These are phyloP conservation scores for Cyclotella choctawhatcheeana DNA, from an alignment of 108 stramenopile species.

Conservation along the genomic window DNA sequence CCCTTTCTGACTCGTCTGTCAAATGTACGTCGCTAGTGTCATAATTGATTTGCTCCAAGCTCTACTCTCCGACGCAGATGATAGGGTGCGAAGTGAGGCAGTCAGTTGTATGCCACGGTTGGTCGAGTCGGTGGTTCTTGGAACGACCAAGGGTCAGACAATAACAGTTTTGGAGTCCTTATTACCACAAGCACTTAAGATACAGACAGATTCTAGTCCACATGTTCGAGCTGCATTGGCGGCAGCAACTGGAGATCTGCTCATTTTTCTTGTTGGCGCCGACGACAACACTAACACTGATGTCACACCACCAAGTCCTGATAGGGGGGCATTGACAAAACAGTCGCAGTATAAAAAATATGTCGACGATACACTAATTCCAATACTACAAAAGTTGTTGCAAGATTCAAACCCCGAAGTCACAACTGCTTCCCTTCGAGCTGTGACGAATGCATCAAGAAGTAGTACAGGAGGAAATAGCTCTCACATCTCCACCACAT, in stretches of 20 bases:
- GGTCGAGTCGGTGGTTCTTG: constrained; percentile 58
- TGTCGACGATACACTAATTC: constrained; percentile 86
- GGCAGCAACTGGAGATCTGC: constrained; percentile 81
- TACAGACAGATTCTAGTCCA: constrained; percentile 76
- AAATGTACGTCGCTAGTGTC: no score
- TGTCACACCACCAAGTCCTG: constrained; percentile 43
- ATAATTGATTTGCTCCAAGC: constrained; percentile 89
- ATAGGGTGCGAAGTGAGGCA: constrained; percentile 84
- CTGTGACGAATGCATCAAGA: constrained; percentile 90
- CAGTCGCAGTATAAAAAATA: constrained; percentile 72
- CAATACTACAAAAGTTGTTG: constrained; percentile 81
- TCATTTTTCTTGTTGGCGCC: constrained; percentile 80
- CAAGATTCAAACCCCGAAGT: constrained; percentile 90
- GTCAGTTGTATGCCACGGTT: constrained; percentile 87
- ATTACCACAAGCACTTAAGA: constrained; percentile 76
- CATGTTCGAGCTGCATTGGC: constrained; percentile 80
- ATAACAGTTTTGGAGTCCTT: constrained; percentile 79
- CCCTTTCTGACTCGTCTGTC: no score
- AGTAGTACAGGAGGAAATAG: constrained; percentile 55
- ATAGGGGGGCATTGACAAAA: constrained; percentile 11
- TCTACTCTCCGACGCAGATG: constrained; percentile 79
- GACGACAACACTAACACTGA: constrained; percentile 50
- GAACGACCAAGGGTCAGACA: constrained; percentile 37
- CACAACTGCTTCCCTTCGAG: constrained; percentile 84
- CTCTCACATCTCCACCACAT: constrained; percentile 35